Conservation (phyloP, 2,329 filamentous ascomycete species). For the Arthrobotrys megalospora region DNA sequence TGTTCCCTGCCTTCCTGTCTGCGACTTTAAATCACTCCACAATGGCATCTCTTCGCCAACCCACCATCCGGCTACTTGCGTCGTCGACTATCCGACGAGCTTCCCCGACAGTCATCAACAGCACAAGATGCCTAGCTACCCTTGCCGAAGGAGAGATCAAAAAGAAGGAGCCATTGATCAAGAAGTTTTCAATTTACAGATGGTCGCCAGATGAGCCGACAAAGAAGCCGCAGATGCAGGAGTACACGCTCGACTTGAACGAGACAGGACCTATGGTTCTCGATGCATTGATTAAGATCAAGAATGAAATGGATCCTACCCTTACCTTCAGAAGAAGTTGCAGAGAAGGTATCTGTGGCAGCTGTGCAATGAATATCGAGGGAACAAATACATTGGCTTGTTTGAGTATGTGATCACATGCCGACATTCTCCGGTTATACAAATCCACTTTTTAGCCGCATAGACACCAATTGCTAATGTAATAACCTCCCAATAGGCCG, state of each 20-base stretch:
- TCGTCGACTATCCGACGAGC: slow-evolving; percentile 62
- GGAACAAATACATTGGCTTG: slow-evolving; percentile 98
- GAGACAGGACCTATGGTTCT: slow-evolving; percentile 99
- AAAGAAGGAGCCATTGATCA: slow-evolving; percentile 74
- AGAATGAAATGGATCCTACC: slow-evolving; percentile 98
- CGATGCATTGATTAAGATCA: slow-evolving; percentile 96
- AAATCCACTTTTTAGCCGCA: slow-evolving; percentile 64
- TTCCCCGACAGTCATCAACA: slow-evolving; percentile 49
- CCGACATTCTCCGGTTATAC: slow-evolving; percentile 15
- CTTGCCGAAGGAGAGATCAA: slow-evolving; percentile 74
- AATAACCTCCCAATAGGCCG: slow-evolving; percentile 76
- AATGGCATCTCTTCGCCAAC: slow-evolving; percentile 60
- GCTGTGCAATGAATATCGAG: slow-evolving; percentile 99
- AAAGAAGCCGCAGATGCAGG: slow-evolving; percentile 95
- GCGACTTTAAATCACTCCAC: slow-evolving; percentile 15
- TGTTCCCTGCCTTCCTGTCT: slow-evolving; percentile 22
- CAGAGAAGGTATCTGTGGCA: slow-evolving; percentile 97
- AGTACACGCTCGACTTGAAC: slow-evolving; percentile 94
- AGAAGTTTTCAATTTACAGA: slow-evolving; percentile 98
- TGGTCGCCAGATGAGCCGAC: slow-evolving; percentile 96
- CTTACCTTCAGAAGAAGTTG: slow-evolving; percentile 96
- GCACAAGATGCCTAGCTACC: slow-evolving; percentile 66
- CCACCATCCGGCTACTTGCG: slow-evolving; percentile 60
- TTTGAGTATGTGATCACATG: slow-evolving; percentile 79
- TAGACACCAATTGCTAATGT: slow-evolving; percentile 33